Conservation (phyloP, 2,329 filamentous ascomycete species). For the Tricladium varicosporioides region DNA sequence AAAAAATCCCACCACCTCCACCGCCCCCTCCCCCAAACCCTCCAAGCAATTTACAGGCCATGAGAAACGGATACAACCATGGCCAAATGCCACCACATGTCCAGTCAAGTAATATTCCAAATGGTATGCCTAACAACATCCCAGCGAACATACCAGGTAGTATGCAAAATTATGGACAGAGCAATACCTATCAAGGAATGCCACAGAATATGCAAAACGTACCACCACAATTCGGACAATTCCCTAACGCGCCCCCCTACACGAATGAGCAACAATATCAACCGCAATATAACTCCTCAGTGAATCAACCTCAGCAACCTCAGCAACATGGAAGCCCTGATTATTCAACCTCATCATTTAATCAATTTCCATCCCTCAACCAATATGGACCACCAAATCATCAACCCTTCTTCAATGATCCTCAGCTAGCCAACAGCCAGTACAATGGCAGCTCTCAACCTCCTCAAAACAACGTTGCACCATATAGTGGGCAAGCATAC, state of each 20-base stretch:
- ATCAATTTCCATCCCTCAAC: neutral
- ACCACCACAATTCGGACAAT: slow-evolving; percentile 12
- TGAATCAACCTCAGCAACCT: neutral
- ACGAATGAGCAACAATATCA: slow-evolving; percentile 2
- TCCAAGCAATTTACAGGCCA: neutral
- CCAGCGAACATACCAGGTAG: no score
- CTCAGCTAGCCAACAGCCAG: neutral
- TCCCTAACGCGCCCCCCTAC: neutral
- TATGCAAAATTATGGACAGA: neutral
- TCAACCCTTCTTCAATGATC: slow-evolving; percentile 2
- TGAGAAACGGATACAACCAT: neutral
- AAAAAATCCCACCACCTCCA: no score
- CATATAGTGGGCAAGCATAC: slow-evolving; percentile 5
- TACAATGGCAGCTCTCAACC: slow-evolving; percentile 13
- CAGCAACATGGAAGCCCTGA: neutral
- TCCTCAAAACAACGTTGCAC: slow-evolving; percentile 9
- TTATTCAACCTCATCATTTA: no score
- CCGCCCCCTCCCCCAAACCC: neutral
- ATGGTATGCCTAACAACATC: no score
- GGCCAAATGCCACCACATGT: neutral
- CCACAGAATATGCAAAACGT: neutral
- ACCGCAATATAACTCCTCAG: neutral
- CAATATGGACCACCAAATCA: slow-evolving; percentile 3
- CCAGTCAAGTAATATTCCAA: no score
- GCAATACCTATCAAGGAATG: neutral